phyloP scores from a whole-genome alignment of 2,329 filamentous ascomycete species.

The Stagonosporopsis rhizophila region DNA sequence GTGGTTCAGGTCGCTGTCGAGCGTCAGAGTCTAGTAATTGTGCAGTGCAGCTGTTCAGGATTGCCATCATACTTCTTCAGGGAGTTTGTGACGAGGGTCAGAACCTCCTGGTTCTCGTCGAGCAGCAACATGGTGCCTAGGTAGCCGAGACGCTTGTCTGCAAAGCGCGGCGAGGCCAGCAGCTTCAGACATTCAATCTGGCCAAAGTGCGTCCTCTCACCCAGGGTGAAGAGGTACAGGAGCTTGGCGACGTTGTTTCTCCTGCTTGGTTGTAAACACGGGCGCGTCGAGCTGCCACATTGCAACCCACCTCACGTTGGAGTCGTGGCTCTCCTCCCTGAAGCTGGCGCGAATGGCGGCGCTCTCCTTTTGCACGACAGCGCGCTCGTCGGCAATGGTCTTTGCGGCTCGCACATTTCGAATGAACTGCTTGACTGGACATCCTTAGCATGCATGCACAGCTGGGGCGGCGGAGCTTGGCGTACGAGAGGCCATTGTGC shows the following conservation, averaged over 20 bases:
- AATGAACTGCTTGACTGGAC: conserved; percentile 97
- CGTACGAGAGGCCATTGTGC: conserved; percentile 65
- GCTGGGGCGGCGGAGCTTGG: conserved; percentile 38
- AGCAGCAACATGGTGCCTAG: conserved; percentile 93
- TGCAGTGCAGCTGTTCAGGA: too few relatives aligned
- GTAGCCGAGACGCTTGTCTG: conserved; percentile 95
- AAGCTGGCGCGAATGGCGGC: conserved; percentile 97
- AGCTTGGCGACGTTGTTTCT: conserved; percentile 99
- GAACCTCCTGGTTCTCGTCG: conserved; percentile 97
- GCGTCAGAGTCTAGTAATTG: too few relatives aligned
- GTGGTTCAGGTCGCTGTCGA: conserved; percentile 84
- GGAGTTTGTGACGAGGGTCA: conserved; percentile 97
- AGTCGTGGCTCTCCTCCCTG: conserved; percentile 93
- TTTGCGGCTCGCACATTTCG: conserved; percentile 98
- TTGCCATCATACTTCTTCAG: conserved; percentile 87
- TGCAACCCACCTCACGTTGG: conserved; percentile 76
- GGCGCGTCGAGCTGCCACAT: conserved; percentile 18
- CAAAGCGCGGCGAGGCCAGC: conserved; percentile 93
- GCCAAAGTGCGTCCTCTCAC: conserved; percentile 96
- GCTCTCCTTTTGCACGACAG: conserved; percentile 98
- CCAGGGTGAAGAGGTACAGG: conserved; percentile 95
- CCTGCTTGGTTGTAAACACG: conserved; percentile 58
- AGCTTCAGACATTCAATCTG: conserved; percentile 99
- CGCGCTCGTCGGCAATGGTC: conserved; percentile 97
- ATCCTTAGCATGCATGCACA: conserved; percentile 39